Conservation (phyloP, 2,329 filamentous ascomycete species). For the Ceratocystis ficicola region DNA sequence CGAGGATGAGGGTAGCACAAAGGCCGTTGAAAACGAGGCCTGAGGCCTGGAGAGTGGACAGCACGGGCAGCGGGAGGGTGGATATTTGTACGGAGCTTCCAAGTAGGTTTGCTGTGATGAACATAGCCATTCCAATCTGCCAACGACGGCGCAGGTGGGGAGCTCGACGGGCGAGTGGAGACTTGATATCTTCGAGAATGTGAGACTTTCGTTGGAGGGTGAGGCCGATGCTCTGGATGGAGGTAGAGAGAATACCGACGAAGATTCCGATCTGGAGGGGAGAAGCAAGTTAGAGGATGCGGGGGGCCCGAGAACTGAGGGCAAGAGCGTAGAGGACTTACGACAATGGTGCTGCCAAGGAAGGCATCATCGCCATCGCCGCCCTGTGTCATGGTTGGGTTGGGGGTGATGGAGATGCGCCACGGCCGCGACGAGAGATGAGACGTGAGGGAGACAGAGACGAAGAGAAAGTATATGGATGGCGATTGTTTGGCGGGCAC, state of each 20-base stretch:
- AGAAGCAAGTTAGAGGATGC: slow-evolving; percentile 24
- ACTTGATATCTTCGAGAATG: slow-evolving; percentile 92
- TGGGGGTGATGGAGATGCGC: neutral
- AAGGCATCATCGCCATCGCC: slow-evolving; percentile 38
- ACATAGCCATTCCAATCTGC: slow-evolving; percentile 97
- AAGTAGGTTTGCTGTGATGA: slow-evolving; percentile 84
- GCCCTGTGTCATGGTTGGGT: neutral
- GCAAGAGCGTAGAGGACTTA: slow-evolving; percentile 34
- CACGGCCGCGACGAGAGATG: neutral
- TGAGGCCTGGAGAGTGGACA: slow-evolving; percentile 90
- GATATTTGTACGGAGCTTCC: slow-evolving; percentile 97
- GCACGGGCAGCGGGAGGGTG: slow-evolving; percentile 80
- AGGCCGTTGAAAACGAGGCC: slow-evolving; percentile 98
- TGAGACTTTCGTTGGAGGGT: slow-evolving; percentile 97
- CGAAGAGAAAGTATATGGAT: neutral
- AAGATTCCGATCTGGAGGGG: slow-evolving; percentile 69
- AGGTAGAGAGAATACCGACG: slow-evolving; percentile 85
- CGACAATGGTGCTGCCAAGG: slow-evolving; percentile 64
- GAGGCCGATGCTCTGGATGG: slow-evolving; percentile 85
- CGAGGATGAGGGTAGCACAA: slow-evolving; percentile 83
- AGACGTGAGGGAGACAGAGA: neutral
- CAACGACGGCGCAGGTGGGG: slow-evolving; percentile 84
- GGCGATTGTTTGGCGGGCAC: neutral
- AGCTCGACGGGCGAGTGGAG: slow-evolving; percentile 66
- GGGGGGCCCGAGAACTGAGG: neutral